phyloP scores from a whole-genome alignment of 2,329 filamentous ascomycete genomes.

The Lachnellula subtilissima region DNA sequence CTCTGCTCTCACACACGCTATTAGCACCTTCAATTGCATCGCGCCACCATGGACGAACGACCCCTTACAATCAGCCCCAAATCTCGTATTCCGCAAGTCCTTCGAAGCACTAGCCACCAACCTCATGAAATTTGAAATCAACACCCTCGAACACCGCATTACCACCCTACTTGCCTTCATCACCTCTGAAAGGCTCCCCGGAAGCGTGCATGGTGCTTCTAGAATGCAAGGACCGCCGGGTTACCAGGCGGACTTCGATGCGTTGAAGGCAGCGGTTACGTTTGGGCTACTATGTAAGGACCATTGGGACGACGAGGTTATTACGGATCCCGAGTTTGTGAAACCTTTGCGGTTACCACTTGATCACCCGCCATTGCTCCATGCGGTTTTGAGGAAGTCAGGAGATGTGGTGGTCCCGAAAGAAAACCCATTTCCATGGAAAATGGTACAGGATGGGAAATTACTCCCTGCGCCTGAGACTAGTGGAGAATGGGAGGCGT shows the following conservation, averaged over 20 bases:
- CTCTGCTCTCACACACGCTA: neutral
- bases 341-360: neutral
- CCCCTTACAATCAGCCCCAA: neutral
- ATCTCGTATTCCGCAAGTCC: neutral
- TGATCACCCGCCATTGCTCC: slow-evolving; percentile 4
- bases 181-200: slow-evolving; percentile 4
- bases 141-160: slow-evolving; percentile 11
- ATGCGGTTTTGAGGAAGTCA: slow-evolving; percentile 1
- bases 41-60: neutral
- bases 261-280: neutral
- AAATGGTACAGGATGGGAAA: neutral
- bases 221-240: neutral
- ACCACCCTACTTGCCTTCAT: slow-evolving; percentile 7
- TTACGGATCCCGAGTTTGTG: neutral
- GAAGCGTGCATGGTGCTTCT: slow-evolving; percentile 4
- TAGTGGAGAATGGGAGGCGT: neutral
- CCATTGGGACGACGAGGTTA: neutral
- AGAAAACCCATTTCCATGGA: slow-evolving; percentile 4
- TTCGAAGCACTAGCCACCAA: slow-evolving; percentile 4
- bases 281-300: neutral
- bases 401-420: neutral
- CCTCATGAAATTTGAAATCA: slow-evolving; percentile 11
- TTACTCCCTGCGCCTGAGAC: neutral
- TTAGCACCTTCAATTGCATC: neutral
- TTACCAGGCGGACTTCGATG: slow-evolving; percentile 6